These are phyloP conservation scores for Tetrapyrgos nigripes DNA, from an alignment of 1,284 basidiomycete genomes.

Conservation along the genomic window DNA sequence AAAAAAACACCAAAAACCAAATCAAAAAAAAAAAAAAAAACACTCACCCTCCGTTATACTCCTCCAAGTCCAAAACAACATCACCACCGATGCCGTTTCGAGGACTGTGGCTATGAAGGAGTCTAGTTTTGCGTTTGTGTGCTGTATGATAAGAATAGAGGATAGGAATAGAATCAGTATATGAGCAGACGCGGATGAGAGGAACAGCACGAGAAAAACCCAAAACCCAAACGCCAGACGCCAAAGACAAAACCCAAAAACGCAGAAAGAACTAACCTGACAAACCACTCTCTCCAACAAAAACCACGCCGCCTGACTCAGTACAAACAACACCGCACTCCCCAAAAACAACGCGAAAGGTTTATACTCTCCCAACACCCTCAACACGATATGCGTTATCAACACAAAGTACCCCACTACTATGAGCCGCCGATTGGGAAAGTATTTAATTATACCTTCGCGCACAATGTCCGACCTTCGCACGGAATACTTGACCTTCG, in stretches of 20 bases:
- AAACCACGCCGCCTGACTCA: conserved; percentile 81
- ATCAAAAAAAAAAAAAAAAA: neutral
- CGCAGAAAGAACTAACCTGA: conserved; percentile 54
- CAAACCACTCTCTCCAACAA: conserved; percentile 80
- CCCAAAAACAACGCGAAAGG: conserved; percentile 77
- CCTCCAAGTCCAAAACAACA: conserved; percentile 82
- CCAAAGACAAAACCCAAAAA: no score
- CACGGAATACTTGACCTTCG: no score
- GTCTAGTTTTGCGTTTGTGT: conserved; percentile 73
- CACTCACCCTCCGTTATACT: conserved; percentile 83
- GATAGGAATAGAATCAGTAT: neutral
- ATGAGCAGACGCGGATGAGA: conserved; percentile 2
- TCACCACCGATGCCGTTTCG: conserved; percentile 72
- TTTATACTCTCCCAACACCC: conserved; percentile 70
- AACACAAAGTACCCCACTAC: conserved; percentile 71
- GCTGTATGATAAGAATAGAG: conserved; percentile 44
- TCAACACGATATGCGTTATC: conserved; percentile 80
- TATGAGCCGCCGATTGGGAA: no score
- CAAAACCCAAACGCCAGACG: no score
- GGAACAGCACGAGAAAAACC: neutral
- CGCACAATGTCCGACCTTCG: no score
- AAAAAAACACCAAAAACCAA: neutral
- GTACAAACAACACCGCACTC: conserved; percentile 71
- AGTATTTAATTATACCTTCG: no score
- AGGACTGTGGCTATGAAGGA: conserved; percentile 83